Evolutionary conservation across 495 filamentous ascomycete species (phyloP), one percentile per base, ranked within the genome.

Genomic region (Niebla homalea): DNA sequence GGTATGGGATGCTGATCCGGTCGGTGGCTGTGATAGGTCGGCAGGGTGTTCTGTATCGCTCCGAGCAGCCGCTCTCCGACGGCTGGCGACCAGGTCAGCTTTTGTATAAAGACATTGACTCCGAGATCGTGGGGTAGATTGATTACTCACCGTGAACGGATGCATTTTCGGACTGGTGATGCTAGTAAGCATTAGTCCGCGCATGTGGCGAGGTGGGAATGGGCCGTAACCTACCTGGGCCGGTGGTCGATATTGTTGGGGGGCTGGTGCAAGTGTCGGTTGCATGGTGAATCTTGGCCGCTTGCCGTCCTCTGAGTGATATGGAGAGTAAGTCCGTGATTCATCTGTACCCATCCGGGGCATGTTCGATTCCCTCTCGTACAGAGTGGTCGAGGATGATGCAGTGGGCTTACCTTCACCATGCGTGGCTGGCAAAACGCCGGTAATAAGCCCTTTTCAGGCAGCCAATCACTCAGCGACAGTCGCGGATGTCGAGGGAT

Each of bases 171-270:
- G 73, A 60, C 49, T 49, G 50, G 47, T 44, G 29, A 38, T 46
- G 51, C 26, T 44, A 46, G 46, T 46, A 32, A 32, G 29, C 29
- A 32, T 32, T 32, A 32, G 29, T 32, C 29, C 29, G 29, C 29
- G 29, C 4, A 32, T 11, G 7, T 32, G 29, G 29, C 29, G 5
- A 32, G 29, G 0, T 32, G 29, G 29, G 29, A 56, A 57, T 57
- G 57, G 64, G 55, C 52, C 51, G 49, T 53, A 63, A 67, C 74
- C 71, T 76, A 77, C 74, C 68, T 75, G 73, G 68, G 67, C 69
- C 64, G 69, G 61, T 57, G 66, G 64, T 63, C 75, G 74, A 71
- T 74, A 74, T 62, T 71, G 72, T 67, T 76, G 74, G 61, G 73
- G 74, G 58, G 73, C 73, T 67, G 73, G 73, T 46, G 73, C 73